Percentiles rank a stretch among this genome's conserved stretches.
Evolutionary conservation across 75 land plant species (phyloP).

Genomic region (Pseudotsuga menziesii): DNA sequence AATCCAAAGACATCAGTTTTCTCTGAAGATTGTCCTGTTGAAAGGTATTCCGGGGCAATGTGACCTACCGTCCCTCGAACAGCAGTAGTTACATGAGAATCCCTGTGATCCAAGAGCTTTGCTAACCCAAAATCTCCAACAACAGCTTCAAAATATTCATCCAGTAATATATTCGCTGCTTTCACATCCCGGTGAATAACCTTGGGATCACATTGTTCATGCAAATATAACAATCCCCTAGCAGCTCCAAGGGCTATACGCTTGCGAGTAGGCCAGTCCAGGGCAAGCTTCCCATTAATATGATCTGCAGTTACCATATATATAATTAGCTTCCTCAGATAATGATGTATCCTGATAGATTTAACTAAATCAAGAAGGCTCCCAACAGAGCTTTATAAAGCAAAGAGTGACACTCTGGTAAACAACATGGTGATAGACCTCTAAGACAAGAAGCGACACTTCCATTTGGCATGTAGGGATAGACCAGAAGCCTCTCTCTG

Average conservation of each 20-base stretch:
- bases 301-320: no score
- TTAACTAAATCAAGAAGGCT: no score
- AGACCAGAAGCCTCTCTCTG: constrained; percentile 77
- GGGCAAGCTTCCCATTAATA: constrained; percentile 18
- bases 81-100: constrained; percentile 89
- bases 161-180: constrained; percentile 88
- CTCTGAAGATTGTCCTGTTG: constrained; percentile 89
- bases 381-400: no score
- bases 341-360: no score
- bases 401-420: no score
- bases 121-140: constrained; percentile 96
- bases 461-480: constrained; percentile 90
- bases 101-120: constrained; percentile 70
- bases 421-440: constrained; percentile 25
- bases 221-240: constrained; percentile 75
- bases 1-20: constrained; percentile 92
- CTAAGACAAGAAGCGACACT: constrained; percentile 90
- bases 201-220: constrained; percentile 90
- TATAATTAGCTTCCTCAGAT: no score
- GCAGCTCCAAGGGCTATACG: constrained; percentile 79
- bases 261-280: constrained; percentile 77
- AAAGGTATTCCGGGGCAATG: constrained; percentile 91
- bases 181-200: constrained; percentile 94
- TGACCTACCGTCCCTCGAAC: constrained; percentile 90
- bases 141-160: constrained; percentile 83